Evolutionary conservation across 441 rosid genomes (phyloP).

Genomic region (Francoa sonchifolia): DNA sequence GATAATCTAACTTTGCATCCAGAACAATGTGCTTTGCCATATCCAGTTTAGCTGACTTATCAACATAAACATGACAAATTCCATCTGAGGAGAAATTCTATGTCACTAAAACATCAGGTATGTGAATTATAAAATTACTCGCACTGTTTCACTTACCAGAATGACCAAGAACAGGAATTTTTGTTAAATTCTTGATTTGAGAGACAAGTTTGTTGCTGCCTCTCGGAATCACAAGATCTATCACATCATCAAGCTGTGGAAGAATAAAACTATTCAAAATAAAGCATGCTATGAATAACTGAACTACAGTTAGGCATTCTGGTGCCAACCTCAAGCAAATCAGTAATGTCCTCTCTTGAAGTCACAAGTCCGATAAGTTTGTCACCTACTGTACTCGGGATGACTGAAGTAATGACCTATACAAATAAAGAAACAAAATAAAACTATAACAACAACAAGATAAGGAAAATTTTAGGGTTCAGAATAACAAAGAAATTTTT

Average conservation of each 20-base stretch:
- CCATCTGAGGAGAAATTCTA: constrained; percentile 55
- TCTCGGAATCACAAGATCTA: constrained; percentile 97
- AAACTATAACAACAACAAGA: not conserved
- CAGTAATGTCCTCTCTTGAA: constrained; percentile 31
- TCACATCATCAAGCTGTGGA: constrained; percentile 86
- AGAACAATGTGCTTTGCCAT: constrained; percentile 68
- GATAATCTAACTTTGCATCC: constrained; percentile 91
- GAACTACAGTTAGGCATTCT: not conserved
- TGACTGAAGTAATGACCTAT: constrained; percentile 25
- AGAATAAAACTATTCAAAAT: constrained; percentile 6
- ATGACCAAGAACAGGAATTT: constrained; percentile 96
- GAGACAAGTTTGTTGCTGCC: constrained; percentile 96
- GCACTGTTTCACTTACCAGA: constrained; percentile 43
- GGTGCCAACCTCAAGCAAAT: constrained; percentile 23
- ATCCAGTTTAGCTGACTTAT: constrained; percentile 68
- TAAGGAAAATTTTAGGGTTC: constrained; percentile 4
- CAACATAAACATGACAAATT: constrained; percentile 87
- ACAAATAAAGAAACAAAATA: not conserved
- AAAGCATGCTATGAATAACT: not conserved
- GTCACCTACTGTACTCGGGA: constrained; percentile 20
- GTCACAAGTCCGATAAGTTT: constrained; percentile 30
- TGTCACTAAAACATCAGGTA: not conserved
- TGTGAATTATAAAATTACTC: not conserved
- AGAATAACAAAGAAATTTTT: not conserved
- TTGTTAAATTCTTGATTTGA: constrained; percentile 78